A percentile compares a stretch with the other conserved stretches of the same genome.
These are phyloP conservation scores for Malassezia brasiliensis DNA, from an alignment of 1,284 basidiomycete genomes.

Conservation along the genomic window DNA sequence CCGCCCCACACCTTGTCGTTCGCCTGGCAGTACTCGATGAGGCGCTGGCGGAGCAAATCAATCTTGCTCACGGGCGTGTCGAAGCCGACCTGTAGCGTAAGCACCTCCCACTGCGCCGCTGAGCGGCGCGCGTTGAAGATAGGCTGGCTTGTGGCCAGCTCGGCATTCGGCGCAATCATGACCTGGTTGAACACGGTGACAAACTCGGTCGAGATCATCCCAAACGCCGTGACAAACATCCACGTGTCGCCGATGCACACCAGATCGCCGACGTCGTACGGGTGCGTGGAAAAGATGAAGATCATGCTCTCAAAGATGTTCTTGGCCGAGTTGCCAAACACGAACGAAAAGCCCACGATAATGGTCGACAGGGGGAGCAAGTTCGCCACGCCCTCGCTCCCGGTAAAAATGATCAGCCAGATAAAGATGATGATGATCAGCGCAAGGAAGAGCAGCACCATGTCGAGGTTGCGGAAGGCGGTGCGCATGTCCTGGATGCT, in stretches of 20 bases:
- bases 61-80: conserved; percentile 51
- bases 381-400: conserved; percentile 61
- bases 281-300: conserved; percentile 63
- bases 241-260: conserved; percentile 46
- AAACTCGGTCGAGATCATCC: conserved; percentile 70
- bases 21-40: conserved; percentile 58
- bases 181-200: conserved; percentile 66
- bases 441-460: conserved; percentile 56
- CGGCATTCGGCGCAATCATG: conserved; percentile 67
- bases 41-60: conserved; percentile 58
- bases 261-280: conserved; percentile 47
- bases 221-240: conserved; percentile 54
- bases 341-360: conserved; percentile 51
- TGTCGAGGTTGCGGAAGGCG: conserved; percentile 39
- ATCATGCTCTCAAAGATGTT: conserved; percentile 60
- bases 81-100: conserved; percentile 49
- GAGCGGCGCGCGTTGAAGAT: conserved; percentile 55
- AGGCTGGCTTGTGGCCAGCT: conserved; percentile 63
- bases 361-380: conserved; percentile 71
- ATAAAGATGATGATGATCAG: conserved; percentile 61
- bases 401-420: conserved; percentile 69
- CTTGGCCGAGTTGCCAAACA: conserved; percentile 69
- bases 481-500: conserved; percentile 53
- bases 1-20: conserved; percentile 56
- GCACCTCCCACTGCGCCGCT: conserved; percentile 63